phyloP scores from a whole-genome alignment of 1,284 basidiomycete genomes.

The Coniferiporia weirii region DNA sequence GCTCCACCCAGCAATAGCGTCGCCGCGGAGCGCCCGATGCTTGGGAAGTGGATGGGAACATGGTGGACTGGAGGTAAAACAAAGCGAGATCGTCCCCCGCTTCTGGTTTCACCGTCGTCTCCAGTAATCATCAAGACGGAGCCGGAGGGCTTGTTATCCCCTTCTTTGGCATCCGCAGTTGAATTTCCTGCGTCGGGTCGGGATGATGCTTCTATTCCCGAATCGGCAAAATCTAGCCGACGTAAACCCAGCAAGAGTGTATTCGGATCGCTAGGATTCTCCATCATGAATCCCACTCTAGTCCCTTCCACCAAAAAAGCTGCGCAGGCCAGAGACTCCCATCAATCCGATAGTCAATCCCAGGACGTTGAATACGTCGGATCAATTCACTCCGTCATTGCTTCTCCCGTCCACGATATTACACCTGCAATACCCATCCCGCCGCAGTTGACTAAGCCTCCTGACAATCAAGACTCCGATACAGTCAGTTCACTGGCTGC shows the following conservation, averaged over 20 bases:
- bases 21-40: constrained; percentile 29
- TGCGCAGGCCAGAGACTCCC: constrained; percentile 18
- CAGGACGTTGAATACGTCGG: constrained; percentile 23
- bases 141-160: background rate
- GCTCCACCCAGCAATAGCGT: background rate
- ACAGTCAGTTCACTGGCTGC: constrained; percentile 15
- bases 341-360: constrained; percentile 6
- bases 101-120: background rate
- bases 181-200: constrained; percentile 19
- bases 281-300: constrained; percentile 48
- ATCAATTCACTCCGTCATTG: constrained; percentile 34
- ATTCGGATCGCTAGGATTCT: constrained; percentile 65
- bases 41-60: constrained; percentile 67
- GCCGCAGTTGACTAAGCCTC: constrained; percentile 20
- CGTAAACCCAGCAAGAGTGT: constrained; percentile 54
- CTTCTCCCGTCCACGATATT: constrained; percentile 24
- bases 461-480: constrained; percentile 20
- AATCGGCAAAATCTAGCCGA: constrained; percentile 26
- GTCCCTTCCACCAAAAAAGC: constrained; percentile 28
- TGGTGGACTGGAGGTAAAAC: constrained; percentile 46
- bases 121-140: background rate
- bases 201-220: constrained; percentile 17
- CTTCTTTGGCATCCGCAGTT: constrained; percentile 13
- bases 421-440: constrained; percentile 21
- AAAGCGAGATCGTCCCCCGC: constrained; percentile 21